Evolutionary conservation across 2,329 filamentous ascomycete species (phyloP).

Genomic region (Capronia epimyces): DNA sequence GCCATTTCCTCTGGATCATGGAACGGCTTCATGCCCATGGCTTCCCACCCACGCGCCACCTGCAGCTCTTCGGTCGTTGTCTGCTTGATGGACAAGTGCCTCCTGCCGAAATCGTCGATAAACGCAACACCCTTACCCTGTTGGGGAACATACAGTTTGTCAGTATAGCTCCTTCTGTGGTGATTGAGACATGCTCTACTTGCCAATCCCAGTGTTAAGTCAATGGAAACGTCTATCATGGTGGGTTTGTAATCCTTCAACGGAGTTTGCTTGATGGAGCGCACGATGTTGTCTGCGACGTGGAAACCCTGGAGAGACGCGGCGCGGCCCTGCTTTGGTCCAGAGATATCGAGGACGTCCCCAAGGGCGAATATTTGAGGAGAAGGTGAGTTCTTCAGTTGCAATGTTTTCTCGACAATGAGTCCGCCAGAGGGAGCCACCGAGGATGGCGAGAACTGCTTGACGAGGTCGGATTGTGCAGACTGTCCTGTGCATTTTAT

Average conservation of each 20-base stretch:
- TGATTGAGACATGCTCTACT: constrained; percentile 1
- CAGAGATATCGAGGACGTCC: constrained; percentile 53
- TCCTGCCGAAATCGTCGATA: constrained; percentile 14
- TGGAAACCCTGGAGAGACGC: constrained; percentile 51
- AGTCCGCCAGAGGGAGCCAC: constrained; percentile 49
- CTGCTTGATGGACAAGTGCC: constrained; percentile 4
- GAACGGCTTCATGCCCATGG: constrained; percentile 45
- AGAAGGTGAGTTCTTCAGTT: constrained; percentile 45
- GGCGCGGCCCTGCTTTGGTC: constrained; percentile 51
- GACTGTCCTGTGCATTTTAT: constrained; percentile 57
- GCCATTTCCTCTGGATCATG: constrained; percentile 8
- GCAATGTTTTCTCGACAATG: constrained; percentile 52
- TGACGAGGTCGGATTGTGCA: constrained; percentile 50
- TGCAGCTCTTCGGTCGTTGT: constrained; percentile 44
- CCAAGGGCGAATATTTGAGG: constrained; percentile 58
- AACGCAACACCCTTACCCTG: constrained; percentile 18
- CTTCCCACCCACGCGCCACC: constrained; percentile 41
- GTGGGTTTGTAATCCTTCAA: constrained; percentile 41
- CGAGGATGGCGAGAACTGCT: constrained; percentile 40
- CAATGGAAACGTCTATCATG: constrained; percentile 49
- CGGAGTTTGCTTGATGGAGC: constrained; percentile 40
- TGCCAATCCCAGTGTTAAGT: constrained; percentile 49
- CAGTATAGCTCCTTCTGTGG: not conserved
- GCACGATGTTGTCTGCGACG: constrained; percentile 52
- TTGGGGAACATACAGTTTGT: not conserved